Conservation (phyloP, 192 early-diverging fungal species). For the Coemansia interrupta region DNA sequence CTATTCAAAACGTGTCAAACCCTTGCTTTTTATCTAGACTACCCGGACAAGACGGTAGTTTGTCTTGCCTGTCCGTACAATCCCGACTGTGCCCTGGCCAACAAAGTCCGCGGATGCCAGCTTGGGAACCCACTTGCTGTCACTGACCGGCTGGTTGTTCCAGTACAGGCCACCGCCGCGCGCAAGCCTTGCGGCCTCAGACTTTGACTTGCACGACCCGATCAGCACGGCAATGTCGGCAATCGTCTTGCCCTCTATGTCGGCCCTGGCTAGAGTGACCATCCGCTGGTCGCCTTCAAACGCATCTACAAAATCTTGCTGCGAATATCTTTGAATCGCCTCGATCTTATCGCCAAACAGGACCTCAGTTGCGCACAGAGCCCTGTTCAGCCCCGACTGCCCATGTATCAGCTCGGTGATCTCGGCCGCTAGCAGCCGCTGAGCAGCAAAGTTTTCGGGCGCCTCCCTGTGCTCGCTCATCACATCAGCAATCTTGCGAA, state of each 20-base stretch:
- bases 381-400: slow-evolving; percentile 61
- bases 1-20: no score
- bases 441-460: slow-evolving; percentile 72
- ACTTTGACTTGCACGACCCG: slow-evolving; percentile 67
- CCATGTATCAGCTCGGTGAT: slow-evolving; percentile 90
- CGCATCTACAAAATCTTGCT: slow-evolving; percentile 62
- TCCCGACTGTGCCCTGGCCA: slow-evolving; percentile 60
- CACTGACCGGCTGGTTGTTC: slow-evolving; percentile 28
- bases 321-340: slow-evolving; percentile 21
- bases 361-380: slow-evolving; percentile 68
- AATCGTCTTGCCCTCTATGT: slow-evolving; percentile 54
- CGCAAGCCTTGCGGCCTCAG: slow-evolving; percentile 72
- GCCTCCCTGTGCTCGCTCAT: slow-evolving; percentile 61
- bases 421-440: slow-evolving; percentile 73
- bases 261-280: slow-evolving; percentile 35
- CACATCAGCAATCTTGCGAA: slow-evolving; percentile 57
- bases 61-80: slow-evolving; percentile 76
- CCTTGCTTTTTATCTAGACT: background rate
- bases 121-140: slow-evolving; percentile 34
- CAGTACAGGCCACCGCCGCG: slow-evolving; percentile 78
- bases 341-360: slow-evolving; percentile 62
- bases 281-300: slow-evolving; percentile 70
- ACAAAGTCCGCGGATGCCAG: slow-evolving; percentile 53
- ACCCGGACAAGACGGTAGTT: slow-evolving; percentile 62
- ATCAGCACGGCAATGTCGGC: slow-evolving; percentile 59